Evolutionary conservation across 805 yeast genomes (phyloP).

Genomic region (Soucietia sequanensis): DNA sequence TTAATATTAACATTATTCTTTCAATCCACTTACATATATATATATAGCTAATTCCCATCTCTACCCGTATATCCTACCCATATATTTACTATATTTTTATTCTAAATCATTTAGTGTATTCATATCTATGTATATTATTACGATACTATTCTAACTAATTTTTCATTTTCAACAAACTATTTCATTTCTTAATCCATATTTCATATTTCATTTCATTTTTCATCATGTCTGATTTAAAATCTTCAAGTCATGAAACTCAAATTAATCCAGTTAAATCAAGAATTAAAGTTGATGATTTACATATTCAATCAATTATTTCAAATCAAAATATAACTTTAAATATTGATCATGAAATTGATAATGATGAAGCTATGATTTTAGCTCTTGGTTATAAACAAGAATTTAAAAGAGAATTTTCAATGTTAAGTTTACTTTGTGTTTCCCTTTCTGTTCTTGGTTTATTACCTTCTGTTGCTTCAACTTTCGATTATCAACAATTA

Average conservation of each 20-base stretch:
- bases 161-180: too few relatives aligned
- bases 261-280: conserved; percentile 21
- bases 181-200: too few relatives aligned
- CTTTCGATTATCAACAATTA: conserved; percentile 58
- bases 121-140: too few relatives aligned
- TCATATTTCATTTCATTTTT: too few relatives aligned
- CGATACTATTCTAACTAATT: too few relatives aligned
- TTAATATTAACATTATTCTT: too few relatives aligned
- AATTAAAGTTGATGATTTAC: conserved; percentile 36
- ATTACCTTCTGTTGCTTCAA: conserved; percentile 63
- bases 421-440: conserved; percentile 59
- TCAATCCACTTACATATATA: too few relatives aligned
- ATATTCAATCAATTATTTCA: conserved; percentile 38
- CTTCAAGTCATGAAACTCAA: conserved; percentile 1
- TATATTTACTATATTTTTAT: too few relatives aligned
- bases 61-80: too few relatives aligned
- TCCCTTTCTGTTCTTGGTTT: conserved; percentile 65
- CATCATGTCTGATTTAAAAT: too few relatives aligned
- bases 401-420: conserved; percentile 55
- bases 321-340: conserved; percentile 35
- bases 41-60: too few relatives aligned
- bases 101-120: too few relatives aligned
- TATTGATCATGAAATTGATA: conserved; percentile 47
- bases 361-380: conserved; percentile 53
- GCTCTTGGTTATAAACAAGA: conserved; percentile 67